Conservation (phyloP, 257 asterid genomes). For the Solanum pennellii region DNA sequence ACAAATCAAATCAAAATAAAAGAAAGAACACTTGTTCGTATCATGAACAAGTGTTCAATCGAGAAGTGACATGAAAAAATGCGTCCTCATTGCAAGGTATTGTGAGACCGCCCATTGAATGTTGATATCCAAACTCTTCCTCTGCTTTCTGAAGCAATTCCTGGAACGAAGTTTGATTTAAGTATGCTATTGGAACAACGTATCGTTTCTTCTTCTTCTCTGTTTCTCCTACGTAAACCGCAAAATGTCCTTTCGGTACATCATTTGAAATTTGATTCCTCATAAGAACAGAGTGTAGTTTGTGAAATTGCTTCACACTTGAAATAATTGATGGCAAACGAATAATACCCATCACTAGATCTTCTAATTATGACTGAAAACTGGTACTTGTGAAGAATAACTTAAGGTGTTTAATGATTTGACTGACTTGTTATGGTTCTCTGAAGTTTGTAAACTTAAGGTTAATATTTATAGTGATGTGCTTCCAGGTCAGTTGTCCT, state of each 20-base stretch:
- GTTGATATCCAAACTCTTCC: slow-evolving; percentile 7
- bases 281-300: slow-evolving; percentile 7
- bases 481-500: neutral
- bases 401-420: neutral
- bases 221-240: neutral
- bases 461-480: no score
- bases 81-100: neutral
- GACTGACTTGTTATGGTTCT: neutral
- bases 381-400: no score
- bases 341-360: slow-evolving; percentile 13
- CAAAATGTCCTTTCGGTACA: slow-evolving; percentile 5
- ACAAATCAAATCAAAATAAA: neutral
- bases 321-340: slow-evolving; percentile 10
- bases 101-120: slow-evolving; percentile 5
- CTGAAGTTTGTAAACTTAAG: neutral
- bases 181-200: slow-evolving; percentile 2
- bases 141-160: neutral
- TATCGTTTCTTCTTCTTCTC: neutral
- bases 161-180: neutral
- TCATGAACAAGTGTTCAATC: neutral
- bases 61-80: slow-evolving; percentile 1
- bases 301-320: slow-evolving; percentile 11
- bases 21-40: neutral
- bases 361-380: neutral
- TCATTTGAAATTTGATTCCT: slow-evolving; percentile 1